Base-by-base conservation (phyloP, 257 asterid species). In the Scutellaria baicalensis region DNA sequence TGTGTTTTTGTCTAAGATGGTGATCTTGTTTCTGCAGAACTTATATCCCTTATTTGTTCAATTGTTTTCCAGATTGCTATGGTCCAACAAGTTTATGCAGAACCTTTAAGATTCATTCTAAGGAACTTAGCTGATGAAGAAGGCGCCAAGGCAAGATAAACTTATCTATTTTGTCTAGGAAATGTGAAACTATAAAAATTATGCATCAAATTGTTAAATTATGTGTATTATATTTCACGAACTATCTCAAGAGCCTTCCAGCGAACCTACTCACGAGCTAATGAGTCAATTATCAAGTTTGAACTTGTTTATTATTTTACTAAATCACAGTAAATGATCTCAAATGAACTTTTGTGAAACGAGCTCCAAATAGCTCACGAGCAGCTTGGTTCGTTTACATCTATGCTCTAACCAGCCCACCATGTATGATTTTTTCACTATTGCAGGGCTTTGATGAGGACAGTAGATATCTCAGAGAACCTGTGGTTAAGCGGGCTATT, bases 21-120 rank as follows among this genome's bases (percentile, higher is more conserved):
- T 33, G 36, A 54, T 71, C 65, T 81, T 66, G 55, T 36, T 47
- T 48, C 43, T 48, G 70, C 48, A 27, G 45, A 17, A 52, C 49
- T 72, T 9, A 50, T 64, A 51, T 71, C 44, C 33, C 51, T 42
- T 27, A 49, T 69, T 56, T 51, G 48, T 69, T 66, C 77, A 12
- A 49, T 17, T 69, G 38, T 60, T 70, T 70, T 74, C 74, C 86
- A 93, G 99, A 88, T 89, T 76, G 92, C 89, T 70, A 67, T 82
- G 76, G 85, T 77, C 52, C 97, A 89, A 75, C 97, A 88, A 58
- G 72, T 88, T 18, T 82, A 72, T 66, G 50, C 64, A 36, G 89
- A 89, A 78, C 89, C 92, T 65, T 82, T 79, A 66, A 84, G 88
- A 81, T 74, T 45, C 69, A 36, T 63, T 57, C 81, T 83, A 55